Conservation (phyloP, 2,329 filamentous ascomycete genomes). For the Alternaria ethzedia region DNA sequence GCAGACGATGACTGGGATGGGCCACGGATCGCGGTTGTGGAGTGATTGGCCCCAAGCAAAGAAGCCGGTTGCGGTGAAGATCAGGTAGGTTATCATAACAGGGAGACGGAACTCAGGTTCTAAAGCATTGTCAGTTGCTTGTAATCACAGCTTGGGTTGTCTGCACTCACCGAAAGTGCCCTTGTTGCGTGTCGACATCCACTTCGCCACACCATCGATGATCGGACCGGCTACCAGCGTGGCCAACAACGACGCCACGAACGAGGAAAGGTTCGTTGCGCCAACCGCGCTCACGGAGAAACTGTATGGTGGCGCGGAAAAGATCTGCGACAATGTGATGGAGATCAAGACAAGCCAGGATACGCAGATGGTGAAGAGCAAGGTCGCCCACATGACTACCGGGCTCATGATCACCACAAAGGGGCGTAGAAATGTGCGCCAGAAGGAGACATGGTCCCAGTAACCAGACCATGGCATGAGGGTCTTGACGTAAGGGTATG, state of each 20-base stretch:
- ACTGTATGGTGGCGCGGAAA: constrained; percentile 33
- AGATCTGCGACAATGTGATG: constrained; percentile 34
- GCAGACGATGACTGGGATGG: constrained; percentile 33
- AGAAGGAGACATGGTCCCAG: constrained; percentile 28
- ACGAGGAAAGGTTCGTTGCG: constrained; percentile 32
- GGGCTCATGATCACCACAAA: constrained; percentile 25
- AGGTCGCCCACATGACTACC: constrained; percentile 31
- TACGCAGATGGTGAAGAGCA: constrained; percentile 34
- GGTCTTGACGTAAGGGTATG: constrained; percentile 11
- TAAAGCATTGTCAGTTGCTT: not conserved
- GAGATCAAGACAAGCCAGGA: constrained; percentile 37
- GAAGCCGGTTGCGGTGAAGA: constrained; percentile 31
- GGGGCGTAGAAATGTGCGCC: constrained; percentile 26
- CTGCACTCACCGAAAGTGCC: constrained; percentile 29
- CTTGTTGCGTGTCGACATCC: constrained; percentile 29
- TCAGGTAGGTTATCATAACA: constrained; percentile 29
- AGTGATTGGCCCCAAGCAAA: constrained; percentile 32
- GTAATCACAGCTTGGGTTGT: not conserved
- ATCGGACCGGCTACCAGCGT: constrained; percentile 25
- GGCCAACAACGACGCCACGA: constrained; percentile 28
- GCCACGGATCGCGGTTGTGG: constrained; percentile 28
- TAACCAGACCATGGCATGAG: constrained; percentile 27
- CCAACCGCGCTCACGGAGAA: constrained; percentile 31
- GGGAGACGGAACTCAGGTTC: constrained; percentile 36
- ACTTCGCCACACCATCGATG: constrained; percentile 30